These are phyloP conservation scores for Lentinula guzmanii DNA, from an alignment of 768 basidiomycete species.

Conservation along the genomic window DNA sequence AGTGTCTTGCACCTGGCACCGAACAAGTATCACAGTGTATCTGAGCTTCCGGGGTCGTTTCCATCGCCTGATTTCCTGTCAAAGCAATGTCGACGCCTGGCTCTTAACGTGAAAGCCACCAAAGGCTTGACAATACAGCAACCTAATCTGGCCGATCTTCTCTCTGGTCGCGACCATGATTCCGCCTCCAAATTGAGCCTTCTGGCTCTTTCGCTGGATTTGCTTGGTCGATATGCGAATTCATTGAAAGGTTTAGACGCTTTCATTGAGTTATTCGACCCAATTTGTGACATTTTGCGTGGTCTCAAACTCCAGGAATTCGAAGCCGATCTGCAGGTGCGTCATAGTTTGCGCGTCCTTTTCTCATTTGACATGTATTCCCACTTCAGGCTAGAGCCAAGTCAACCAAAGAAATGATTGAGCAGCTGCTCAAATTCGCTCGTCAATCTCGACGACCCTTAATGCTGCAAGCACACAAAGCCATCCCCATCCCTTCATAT, in stretches of 20 bases:
- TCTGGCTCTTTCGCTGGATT: constrained; percentile 51
- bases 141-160: constrained; percentile 41
- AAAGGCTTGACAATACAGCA: constrained; percentile 34
- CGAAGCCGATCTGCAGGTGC: constrained; percentile 52
- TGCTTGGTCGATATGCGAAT: constrained; percentile 66
- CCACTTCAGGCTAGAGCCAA: constrained; percentile 38
- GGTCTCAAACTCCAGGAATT: constrained; percentile 41
- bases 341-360: constrained; percentile 5
- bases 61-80: constrained; percentile 66
- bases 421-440: constrained; percentile 68
- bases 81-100: constrained; percentile 31
- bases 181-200: constrained; percentile 74
- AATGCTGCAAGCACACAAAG: constrained; percentile 85
- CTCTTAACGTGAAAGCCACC: constrained; percentile 33
- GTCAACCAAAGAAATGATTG: constrained; percentile 41
- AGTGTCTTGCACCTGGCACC: constrained; percentile 71
- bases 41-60: constrained; percentile 61
- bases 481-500: constrained; percentile 91
- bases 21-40: constrained; percentile 37
- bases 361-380: constrained; percentile 4
- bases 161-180: constrained; percentile 24
- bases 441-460: constrained; percentile 72
- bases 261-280: constrained; percentile 81
- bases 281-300: constrained; percentile 54
- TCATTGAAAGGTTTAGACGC: constrained; percentile 74